Percentiles rank a stretch among this genome's conserved stretches.
Conservation (phyloP, 2,329 filamentous ascomycete species). For the Cladophialophora carrionii region DNA sequence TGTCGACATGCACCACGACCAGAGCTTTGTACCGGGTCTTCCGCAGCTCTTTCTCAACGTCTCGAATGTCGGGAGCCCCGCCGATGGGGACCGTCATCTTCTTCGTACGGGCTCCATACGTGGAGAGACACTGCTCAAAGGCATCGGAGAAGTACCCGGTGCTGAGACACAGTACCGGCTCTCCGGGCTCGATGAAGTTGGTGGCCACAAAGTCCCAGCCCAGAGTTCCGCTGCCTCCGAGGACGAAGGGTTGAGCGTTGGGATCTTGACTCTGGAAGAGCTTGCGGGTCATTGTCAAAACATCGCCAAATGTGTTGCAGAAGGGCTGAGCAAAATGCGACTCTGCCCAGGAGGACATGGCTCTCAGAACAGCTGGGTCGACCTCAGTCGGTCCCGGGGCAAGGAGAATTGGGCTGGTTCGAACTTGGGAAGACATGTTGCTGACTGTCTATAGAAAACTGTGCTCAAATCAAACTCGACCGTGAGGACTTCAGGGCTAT, state of each 20-base stretch:
- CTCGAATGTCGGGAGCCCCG: slow-evolving; percentile 77
- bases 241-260: slow-evolving; percentile 82
- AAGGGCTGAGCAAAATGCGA: slow-evolving; percentile 89
- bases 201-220: slow-evolving; percentile 95
- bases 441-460: background rate
- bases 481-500: background rate
- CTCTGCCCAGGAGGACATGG: slow-evolving; percentile 55
- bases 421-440: slow-evolving; percentile 15
- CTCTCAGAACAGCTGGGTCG: slow-evolving; percentile 20
- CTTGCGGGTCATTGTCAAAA: slow-evolving; percentile 81
- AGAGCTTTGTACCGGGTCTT: slow-evolving; percentile 90
- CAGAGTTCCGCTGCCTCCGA: slow-evolving; percentile 91
- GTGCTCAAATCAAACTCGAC: background rate
- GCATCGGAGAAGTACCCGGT: slow-evolving; percentile 96
- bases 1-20: slow-evolving; percentile 95
- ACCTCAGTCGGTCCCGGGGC: slow-evolving; percentile 74
- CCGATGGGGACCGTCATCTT: slow-evolving; percentile 88
- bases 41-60: slow-evolving; percentile 84
- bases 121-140: slow-evolving; percentile 86
- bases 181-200: slow-evolving; percentile 85
- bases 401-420: slow-evolving; percentile 67
- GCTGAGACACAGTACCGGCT: slow-evolving; percentile 90
- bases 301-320: slow-evolving; percentile 86
- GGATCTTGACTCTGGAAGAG: slow-evolving; percentile 89
- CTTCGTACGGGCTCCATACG: slow-evolving; percentile 86